Evolutionary conservation across 169 alveolate genomes (phyloP).

Genomic region (Perkinsus chesapeaki): DNA sequence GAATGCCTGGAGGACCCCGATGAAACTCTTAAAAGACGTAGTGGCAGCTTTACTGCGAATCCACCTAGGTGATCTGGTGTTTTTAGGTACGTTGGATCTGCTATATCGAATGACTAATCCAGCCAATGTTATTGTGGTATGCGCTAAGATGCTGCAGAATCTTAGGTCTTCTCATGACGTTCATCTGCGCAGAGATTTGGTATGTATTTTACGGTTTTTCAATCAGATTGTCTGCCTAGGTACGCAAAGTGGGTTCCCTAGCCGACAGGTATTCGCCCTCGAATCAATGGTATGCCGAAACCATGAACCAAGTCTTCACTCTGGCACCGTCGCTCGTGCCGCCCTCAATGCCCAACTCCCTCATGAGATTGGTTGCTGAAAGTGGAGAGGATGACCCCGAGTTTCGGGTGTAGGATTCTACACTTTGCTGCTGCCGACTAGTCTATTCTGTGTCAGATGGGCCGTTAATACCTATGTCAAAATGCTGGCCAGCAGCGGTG

Average conservation of each 20-base stretch:
- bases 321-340: conserved; percentile 9
- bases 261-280: conserved; percentile 10
- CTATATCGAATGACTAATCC: conserved; percentile 86
- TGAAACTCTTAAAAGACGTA: conserved; percentile 79
- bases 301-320: not conserved
- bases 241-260: not conserved
- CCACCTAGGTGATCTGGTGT: not conserved
- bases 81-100: conserved; percentile 67
- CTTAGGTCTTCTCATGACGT: conserved; percentile 49
- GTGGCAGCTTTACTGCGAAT: not conserved
- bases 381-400: conserved; percentile 6
- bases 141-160: conserved; percentile 65
- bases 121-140: conserved; percentile 80
- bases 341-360: not conserved
- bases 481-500: not conserved
- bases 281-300: conserved; percentile 7
- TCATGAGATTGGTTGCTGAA: not conserved
- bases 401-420: not conserved
- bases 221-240: too few species aligned
- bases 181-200: conserved; percentile 17
- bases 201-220: too few species aligned
- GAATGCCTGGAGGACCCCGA: conserved; percentile 93
- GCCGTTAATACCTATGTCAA: not conserved
- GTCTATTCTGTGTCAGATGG: not conserved
- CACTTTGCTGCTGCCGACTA: not conserved